A percentile compares a stretch with the other conserved stretches of the same genome.
These are phyloP conservation scores for Perilla frutescens DNA, from an alignment of 257 asterid genomes.

Conservation along the genomic window DNA sequence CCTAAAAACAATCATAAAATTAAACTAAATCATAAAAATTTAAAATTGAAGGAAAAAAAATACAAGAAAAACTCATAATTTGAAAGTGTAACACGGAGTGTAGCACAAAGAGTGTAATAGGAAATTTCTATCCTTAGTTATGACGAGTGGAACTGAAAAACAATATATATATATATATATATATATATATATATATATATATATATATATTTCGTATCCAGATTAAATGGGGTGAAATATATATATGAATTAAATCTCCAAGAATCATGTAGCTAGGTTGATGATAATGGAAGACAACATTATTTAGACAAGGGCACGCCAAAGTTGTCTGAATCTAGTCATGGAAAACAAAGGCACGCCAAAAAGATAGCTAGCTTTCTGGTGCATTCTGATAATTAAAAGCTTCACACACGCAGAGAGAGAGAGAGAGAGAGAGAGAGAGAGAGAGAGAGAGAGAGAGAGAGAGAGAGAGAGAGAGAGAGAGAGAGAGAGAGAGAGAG, in stretches of 20 bases:
- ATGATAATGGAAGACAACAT: conserved; percentile 65
- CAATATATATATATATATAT: no score
- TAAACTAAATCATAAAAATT: no score
- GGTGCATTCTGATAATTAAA: no score
- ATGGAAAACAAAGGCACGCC: conserved; percentile 28
- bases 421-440: conserved; percentile 34
- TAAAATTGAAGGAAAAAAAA: no score
- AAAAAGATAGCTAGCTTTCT: conserved; percentile 19
- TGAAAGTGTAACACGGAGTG: no score
- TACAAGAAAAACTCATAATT: no score
- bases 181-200: no score
- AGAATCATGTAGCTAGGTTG: background rate
- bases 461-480: conserved; percentile 34
- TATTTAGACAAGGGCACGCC: conserved; percentile 60
- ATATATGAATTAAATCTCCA: background rate
- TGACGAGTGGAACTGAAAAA: background rate
- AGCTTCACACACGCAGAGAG: background rate
- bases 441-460: conserved; percentile 14
- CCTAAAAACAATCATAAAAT: no score
- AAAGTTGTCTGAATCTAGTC: conserved; percentile 39
- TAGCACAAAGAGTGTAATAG: no score
- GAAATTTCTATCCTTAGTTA: no score
- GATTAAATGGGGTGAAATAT: conserved; percentile 2
- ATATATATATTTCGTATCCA: background rate
- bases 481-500: conserved; percentile 13